These are phyloP conservation scores for Talaromyces sp. DNA, from an alignment of 2,329 filamentous ascomycete genomes.

Conservation along the genomic window DNA sequence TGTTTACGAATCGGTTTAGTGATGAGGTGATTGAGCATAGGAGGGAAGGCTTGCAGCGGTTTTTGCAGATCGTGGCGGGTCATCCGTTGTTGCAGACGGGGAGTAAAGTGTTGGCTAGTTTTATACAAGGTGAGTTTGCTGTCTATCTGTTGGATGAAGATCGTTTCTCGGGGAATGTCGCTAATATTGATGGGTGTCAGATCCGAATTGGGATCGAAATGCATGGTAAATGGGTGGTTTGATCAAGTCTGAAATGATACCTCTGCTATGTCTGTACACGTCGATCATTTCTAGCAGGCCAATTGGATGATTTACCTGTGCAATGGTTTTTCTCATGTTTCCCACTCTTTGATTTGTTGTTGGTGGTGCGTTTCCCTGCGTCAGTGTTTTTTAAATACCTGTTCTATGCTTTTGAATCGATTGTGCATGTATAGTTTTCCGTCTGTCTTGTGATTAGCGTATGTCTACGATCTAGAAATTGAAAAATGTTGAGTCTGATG, in stretches of 20 bases:
- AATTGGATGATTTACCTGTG: neutral
- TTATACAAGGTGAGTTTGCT: slow-evolving; percentile 76
- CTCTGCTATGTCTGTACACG: neutral
- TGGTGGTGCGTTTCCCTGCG: slow-evolving; percentile 3
- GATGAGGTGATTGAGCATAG: slow-evolving; percentile 97
- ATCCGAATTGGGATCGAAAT: slow-evolving; percentile 76
- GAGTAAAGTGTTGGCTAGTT: slow-evolving; percentile 91
- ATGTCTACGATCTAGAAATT: neutral
- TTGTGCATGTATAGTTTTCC: neutral
- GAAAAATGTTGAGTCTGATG: neutral
- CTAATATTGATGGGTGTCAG: slow-evolving; percentile 26
- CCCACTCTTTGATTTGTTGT: neutral
- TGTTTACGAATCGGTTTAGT: slow-evolving; percentile 96
- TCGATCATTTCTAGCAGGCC: slow-evolving; percentile 9
- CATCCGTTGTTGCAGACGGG: slow-evolving; percentile 96
- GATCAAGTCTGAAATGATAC: neutral
- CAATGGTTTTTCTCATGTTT: neutral
- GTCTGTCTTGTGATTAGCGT: neutral
- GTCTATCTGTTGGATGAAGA: neutral
- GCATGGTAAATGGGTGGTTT: slow-evolving; percentile 59
- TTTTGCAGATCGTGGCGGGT: slow-evolving; percentile 94
- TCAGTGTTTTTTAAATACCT: neutral
- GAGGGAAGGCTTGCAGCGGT: slow-evolving; percentile 85
- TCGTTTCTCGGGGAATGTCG: too few species aligned
- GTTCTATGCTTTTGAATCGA: neutral